Evolutionary conservation across 1,284 basidiomycete genomes (phyloP), one percentile per base, ranked within the genome.

Genomic region (Tylopilus orsonianus): DNA sequence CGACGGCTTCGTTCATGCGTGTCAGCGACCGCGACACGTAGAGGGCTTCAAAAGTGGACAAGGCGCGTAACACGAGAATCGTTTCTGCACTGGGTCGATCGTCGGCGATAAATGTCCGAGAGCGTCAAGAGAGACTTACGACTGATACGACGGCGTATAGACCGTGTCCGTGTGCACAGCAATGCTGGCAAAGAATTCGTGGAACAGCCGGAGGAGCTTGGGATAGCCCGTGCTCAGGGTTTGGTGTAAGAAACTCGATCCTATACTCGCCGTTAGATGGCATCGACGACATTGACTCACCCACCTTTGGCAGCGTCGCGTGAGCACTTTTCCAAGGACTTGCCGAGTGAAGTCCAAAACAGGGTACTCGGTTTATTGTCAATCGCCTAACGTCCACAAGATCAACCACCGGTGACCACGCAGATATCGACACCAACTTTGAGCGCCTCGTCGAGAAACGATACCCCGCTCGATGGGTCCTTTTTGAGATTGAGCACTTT

Each of bases 111-210:
- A 29, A 32, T 19, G 5, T 40, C 32, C 23, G 19, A 29, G 40
- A 22, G 36, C 29, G 24, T 5, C 19, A 41, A 19, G 26, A 52
- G 40, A 41, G 26, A 57, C 68, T 42, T 46, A 90, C 91, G 90
- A 94, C 70, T 97, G 95, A 44, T 88, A 79, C 6, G 79, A 75
- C 41, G 83, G 78, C 0, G 83, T 86, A 65, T 98, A 98, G 4
- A 90, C 74, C 0, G 95, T 96, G 64, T 97, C 94, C 0, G 95
- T 97, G 60, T 97, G 90, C 5, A 97, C 86, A 1, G 92, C 83
- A 41, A 97, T 94, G 66, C 94, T 94, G 16, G 88, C 84, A 64
- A 98, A 97, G 69, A 98, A 96, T 34, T 94, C 93, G 47, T 98
- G 94, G 68, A 98, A 94, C 10, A 97, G 75, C 12, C 96, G 81